These are phyloP conservation scores for Lasiosphaeria ovina DNA, from an alignment of 495 filamentous ascomycete genomes.

Conservation along the genomic window DNA sequence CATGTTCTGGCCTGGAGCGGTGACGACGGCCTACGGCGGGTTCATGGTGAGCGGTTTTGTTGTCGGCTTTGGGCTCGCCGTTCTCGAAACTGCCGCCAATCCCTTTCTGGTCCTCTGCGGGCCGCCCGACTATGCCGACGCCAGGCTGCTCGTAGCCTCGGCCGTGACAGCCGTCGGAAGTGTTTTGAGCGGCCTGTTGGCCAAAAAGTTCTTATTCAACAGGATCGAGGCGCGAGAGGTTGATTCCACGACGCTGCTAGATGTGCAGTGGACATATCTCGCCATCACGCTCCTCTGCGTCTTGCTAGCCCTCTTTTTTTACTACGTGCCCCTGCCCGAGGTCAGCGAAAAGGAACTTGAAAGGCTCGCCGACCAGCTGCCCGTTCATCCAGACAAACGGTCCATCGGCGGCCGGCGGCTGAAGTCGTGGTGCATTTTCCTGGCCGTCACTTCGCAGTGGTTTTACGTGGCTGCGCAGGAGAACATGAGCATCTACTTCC, in stretches of 20 bases:
- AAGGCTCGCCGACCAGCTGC: conserved; percentile 39
- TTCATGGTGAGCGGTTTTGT: conserved; percentile 71
- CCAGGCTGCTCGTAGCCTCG: conserved; percentile 65
- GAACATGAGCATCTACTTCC: conserved; percentile 66
- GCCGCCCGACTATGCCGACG: conserved; percentile 49
- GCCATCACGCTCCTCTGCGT: conserved; percentile 71
- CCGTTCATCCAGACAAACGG: conserved; percentile 38
- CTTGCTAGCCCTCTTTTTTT: conserved; percentile 58
- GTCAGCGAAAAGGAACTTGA: conserved; percentile 52
- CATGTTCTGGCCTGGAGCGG: conserved; percentile 62
- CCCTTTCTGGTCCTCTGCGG: conserved; percentile 55
- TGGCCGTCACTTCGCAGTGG: conserved; percentile 69
- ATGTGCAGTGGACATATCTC: conserved; percentile 78
- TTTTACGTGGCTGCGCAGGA: conserved; percentile 73
- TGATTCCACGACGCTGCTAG: conserved; percentile 43
- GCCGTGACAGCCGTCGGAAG: conserved; percentile 67
- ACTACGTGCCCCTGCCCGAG: conserved; percentile 56
- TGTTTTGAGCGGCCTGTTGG: conserved; percentile 64
- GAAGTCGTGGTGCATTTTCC: conserved; percentile 48
- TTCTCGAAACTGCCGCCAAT: conserved; percentile 72
- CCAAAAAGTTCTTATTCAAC: conserved; percentile 65
- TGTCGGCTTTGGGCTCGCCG: conserved; percentile 65
- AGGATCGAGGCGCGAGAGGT: conserved; percentile 11
- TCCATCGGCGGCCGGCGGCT: conserved; percentile 37
- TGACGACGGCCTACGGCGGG: conserved; percentile 66